phyloP scores from a whole-genome alignment of 1,284 basidiomycete species.

The Stereum hirsutum region DNA sequence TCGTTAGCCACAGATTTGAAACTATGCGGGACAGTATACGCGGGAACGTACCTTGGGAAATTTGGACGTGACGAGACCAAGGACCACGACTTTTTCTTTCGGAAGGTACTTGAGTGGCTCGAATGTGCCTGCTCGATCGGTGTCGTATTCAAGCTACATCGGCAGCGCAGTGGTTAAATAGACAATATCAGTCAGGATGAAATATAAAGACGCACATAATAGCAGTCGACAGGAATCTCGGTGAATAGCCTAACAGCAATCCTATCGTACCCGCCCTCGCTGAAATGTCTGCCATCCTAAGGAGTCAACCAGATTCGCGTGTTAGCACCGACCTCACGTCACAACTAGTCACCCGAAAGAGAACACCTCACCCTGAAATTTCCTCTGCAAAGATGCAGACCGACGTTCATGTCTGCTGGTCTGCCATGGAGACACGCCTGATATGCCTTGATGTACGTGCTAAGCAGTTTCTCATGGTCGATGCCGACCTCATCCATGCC shows the following conservation, averaged over 20 bases:
- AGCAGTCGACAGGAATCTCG: conserved; percentile 64
- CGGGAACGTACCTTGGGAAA: conserved; percentile 36
- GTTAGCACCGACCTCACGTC: neutral
- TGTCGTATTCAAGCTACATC: conserved; percentile 70
- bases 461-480: conserved; percentile 54
- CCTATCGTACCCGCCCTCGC: conserved; percentile 65
- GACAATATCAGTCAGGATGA: neutral
- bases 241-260: conserved; percentile 73
- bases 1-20: neutral
- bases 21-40: neutral
- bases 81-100: conserved; percentile 55
- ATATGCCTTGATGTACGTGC: conserved; percentile 64
- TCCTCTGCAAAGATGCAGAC: conserved; percentile 73
- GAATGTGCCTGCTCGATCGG: conserved; percentile 63
- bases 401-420: conserved; percentile 56
- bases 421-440: conserved; percentile 54
- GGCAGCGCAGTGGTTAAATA: neutral
- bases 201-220: conserved; percentile 41
- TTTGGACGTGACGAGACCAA: conserved; percentile 73
- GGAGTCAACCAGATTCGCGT: neutral
- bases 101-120: conserved; percentile 60
- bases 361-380: conserved; percentile 55
- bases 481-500: conserved; percentile 54
- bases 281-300: conserved; percentile 56
- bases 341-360: neutral